Conservation (phyloP, 2,329 filamentous ascomycete species). For the Xylaria sp. region DNA sequence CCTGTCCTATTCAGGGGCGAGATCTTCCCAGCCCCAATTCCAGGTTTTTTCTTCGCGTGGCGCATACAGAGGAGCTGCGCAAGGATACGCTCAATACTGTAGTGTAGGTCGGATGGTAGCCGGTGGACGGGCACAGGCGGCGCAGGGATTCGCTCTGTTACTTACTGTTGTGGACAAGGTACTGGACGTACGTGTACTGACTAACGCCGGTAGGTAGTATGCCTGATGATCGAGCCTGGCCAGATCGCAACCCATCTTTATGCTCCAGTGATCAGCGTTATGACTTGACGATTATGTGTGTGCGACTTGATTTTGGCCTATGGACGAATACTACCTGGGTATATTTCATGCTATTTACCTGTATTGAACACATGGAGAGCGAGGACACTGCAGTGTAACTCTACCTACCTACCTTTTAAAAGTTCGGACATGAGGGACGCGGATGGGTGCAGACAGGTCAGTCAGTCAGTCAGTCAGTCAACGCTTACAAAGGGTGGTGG, state of each 20-base stretch:
- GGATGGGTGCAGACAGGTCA: not conserved
- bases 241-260: conserved; percentile 6
- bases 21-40: not conserved
- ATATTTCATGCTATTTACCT: no score
- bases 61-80: not conserved
- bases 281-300: not conserved
- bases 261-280: conserved; percentile 3
- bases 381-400: not conserved
- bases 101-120: conserved; percentile 11
- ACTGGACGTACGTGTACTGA: not conserved
- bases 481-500: not conserved
- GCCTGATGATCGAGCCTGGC: conserved; percentile 1
- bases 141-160: not conserved
- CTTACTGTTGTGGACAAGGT: not conserved
- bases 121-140: not conserved
- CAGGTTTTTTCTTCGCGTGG: not conserved
- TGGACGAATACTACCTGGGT: no score
- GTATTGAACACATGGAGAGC: no score
- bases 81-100: no score
- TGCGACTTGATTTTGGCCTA: no score
- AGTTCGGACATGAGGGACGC: no score
- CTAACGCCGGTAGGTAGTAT: not conserved
- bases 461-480: not conserved
- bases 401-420: not conserved
- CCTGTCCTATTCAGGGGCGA: conserved; percentile 16